Evolutionary conservation across 108 stramenopile genomes (phyloP).

Genomic region (Nitzschia inconspicua): DNA sequence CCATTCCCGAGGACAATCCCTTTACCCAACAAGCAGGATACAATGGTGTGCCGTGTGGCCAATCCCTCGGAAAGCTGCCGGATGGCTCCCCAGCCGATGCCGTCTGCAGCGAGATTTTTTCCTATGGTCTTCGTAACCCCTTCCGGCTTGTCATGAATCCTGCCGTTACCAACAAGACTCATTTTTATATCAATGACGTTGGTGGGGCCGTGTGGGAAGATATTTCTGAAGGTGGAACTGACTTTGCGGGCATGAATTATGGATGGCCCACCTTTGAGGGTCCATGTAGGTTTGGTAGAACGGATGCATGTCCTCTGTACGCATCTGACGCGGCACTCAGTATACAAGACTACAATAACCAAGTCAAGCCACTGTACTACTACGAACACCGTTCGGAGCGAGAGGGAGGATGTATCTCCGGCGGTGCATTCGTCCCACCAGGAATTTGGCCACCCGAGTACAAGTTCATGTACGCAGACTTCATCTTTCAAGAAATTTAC

Average conservation of each 20-base stretch:
- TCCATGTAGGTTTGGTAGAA: slow-evolving; percentile 18
- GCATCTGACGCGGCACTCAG: neutral
- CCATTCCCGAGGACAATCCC: slow-evolving; percentile 30
- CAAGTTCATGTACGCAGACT: slow-evolving; percentile 32
- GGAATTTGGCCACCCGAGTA: slow-evolving; percentile 27
- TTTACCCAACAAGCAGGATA: slow-evolving; percentile 13
- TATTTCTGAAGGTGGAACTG: slow-evolving; percentile 21
- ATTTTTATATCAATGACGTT: slow-evolving; percentile 29
- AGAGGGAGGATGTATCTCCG: slow-evolving; percentile 25
- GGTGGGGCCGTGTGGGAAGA: slow-evolving; percentile 34
- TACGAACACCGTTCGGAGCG: slow-evolving; percentile 19
- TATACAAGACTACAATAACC: neutral
- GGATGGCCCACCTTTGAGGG: slow-evolving; percentile 31
- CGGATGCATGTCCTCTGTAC: slow-evolving; percentile 2
- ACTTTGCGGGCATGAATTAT: slow-evolving; percentile 24
- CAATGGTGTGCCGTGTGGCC: slow-evolving; percentile 14
- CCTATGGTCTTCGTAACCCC: slow-evolving; percentile 35
- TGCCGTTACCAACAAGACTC: slow-evolving; percentile 5
- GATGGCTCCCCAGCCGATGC: neutral
- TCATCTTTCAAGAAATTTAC: slow-evolving; percentile 21
- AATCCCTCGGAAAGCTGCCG: neutral
- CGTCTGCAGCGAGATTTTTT: slow-evolving; percentile 26
- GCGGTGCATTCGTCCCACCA: slow-evolving; percentile 27
- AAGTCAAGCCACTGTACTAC: slow-evolving; percentile 20
- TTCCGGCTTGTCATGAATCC: slow-evolving; percentile 36